phyloP scores from a whole-genome alignment of 352 stramenopile species.

The Thraustochytrium aureum region DNA sequence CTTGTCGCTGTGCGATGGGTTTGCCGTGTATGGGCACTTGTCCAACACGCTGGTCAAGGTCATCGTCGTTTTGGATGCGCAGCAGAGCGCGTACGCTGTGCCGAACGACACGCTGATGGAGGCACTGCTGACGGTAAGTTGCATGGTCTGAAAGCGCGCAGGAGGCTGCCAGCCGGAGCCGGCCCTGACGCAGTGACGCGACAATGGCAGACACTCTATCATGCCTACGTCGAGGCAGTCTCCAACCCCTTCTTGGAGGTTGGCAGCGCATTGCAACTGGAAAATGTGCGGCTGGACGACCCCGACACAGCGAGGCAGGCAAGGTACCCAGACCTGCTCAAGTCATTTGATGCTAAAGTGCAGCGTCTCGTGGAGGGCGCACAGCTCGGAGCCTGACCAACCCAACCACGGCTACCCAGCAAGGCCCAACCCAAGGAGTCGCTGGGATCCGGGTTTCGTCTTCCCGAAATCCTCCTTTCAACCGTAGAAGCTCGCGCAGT shows the following conservation, averaged over 20 bases:
- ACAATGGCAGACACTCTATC: slow-evolving; percentile 38
- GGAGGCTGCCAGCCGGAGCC: too few relatives aligned
- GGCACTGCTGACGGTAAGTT: slow-evolving; percentile 23
- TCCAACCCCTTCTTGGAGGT: slow-evolving; percentile 49
- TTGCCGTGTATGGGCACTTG: slow-evolving; percentile 10
- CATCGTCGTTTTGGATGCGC: slow-evolving; percentile 31
- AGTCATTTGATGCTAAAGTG: neutral
- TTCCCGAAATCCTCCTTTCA: too few relatives aligned
- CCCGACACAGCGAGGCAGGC: neutral
- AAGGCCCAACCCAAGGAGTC: too few relatives aligned
- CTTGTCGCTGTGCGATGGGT: slow-evolving; percentile 19
- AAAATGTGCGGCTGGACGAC: neutral
- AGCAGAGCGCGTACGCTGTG: neutral
- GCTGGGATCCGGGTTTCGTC: too few relatives aligned
- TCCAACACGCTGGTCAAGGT: slow-evolving; percentile 43
- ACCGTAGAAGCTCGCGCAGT: too few relatives aligned
- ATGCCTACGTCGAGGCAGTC: slow-evolving; percentile 25
- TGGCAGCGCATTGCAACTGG: neutral
- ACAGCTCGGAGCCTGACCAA: neutral
- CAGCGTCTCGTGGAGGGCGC: slow-evolving; percentile 1
- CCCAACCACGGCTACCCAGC: too few relatives aligned
- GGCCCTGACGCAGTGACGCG: too few relatives aligned
- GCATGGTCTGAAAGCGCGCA: too few relatives aligned
- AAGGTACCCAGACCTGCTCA: slow-evolving; percentile 31
- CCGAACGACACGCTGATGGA: slow-evolving; percentile 38